Percentiles rank a stretch among this genome's conserved stretches.
These are phyloP conservation scores for Yarrowia keelungensis DNA, from an alignment of 805 yeast genomes.

Conservation along the genomic window DNA sequence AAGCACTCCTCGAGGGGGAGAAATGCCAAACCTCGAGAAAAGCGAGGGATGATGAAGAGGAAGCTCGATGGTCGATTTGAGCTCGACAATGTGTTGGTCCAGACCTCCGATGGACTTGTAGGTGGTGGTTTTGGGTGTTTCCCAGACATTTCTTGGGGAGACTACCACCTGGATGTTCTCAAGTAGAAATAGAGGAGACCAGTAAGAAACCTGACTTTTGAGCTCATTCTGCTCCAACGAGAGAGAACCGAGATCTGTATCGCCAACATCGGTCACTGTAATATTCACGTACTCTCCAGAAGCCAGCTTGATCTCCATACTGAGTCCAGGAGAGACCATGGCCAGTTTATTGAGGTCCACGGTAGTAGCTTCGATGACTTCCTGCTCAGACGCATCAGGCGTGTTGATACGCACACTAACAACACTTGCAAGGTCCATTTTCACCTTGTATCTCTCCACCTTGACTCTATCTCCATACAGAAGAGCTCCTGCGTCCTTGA, in stretches of 20 bases:
- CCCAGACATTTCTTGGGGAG: constrained; percentile 39
- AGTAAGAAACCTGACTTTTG: constrained; percentile 46
- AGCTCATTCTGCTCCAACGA: constrained; percentile 46
- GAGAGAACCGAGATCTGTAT: constrained; percentile 54
- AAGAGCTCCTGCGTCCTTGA: constrained; percentile 55
- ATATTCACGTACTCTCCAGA: constrained; percentile 45
- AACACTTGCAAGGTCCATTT: constrained; percentile 56
- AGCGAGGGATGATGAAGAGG: constrained; percentile 81
- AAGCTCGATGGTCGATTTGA: constrained; percentile 73
- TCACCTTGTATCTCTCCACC: constrained; percentile 57
- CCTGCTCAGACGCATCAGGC: constrained; percentile 43
- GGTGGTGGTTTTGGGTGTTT: constrained; percentile 42
- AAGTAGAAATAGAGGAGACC: constrained; percentile 58
- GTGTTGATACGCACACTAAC: constrained; percentile 50
- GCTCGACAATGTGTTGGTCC: constrained; percentile 61
- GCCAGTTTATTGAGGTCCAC: constrained; percentile 52
- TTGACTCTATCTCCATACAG: constrained; percentile 60
- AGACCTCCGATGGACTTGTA: constrained; percentile 82
- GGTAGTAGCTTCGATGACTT: constrained; percentile 45
- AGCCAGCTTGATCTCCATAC: constrained; percentile 55
- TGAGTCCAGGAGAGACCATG: constrained; percentile 46
- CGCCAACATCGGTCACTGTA: constrained; percentile 59
- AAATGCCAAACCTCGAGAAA: constrained; percentile 82
- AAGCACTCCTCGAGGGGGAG: constrained; percentile 92
- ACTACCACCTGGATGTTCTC: constrained; percentile 38